phyloP scores from a whole-genome alignment of 129 eudicot species.

The Artemisia tridentata region DNA sequence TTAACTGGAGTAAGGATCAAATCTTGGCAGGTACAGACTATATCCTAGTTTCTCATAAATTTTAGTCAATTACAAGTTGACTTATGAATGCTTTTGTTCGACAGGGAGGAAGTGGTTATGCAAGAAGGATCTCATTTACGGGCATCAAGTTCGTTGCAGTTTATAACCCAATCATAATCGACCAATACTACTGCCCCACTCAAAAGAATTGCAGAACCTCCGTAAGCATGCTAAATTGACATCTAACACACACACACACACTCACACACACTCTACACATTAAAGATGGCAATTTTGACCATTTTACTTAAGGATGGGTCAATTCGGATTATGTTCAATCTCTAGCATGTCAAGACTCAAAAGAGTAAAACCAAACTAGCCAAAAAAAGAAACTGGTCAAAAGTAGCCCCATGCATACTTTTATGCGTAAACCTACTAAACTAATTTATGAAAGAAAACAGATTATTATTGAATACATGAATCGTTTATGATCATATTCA shows the following conservation, averaged over 20 bases:
- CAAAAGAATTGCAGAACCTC: constrained; percentile 35
- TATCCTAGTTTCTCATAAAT: not conserved
- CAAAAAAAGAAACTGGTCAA: not conserved
- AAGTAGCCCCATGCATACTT: too few species aligned
- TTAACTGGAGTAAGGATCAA: constrained; percentile 64
- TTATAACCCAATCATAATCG: constrained; percentile 59
- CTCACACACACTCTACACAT: not conserved
- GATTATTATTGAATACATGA: not conserved
- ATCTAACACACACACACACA: not conserved
- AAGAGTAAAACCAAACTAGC: not conserved
- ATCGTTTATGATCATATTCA: not conserved
- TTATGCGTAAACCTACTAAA: not conserved
- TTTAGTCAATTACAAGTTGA: not conserved
- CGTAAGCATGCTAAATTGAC: constrained; percentile 30
- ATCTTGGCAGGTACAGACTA: constrained; percentile 49
- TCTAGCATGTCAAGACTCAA: not conserved
- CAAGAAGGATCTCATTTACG: constrained; percentile 57
- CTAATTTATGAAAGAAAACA: not conserved
- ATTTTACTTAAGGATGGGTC: not conserved
- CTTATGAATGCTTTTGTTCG: not conserved
- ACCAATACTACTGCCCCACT: constrained; percentile 65
- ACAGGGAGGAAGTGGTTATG: constrained; percentile 70
- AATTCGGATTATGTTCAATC: not conserved
- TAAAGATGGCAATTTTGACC: not conserved
- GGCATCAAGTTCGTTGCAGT: constrained; percentile 53